These are phyloP conservation scores for Didymella exigua DNA, from an alignment of 2,329 filamentous ascomycete genomes.

Conservation along the genomic window DNA sequence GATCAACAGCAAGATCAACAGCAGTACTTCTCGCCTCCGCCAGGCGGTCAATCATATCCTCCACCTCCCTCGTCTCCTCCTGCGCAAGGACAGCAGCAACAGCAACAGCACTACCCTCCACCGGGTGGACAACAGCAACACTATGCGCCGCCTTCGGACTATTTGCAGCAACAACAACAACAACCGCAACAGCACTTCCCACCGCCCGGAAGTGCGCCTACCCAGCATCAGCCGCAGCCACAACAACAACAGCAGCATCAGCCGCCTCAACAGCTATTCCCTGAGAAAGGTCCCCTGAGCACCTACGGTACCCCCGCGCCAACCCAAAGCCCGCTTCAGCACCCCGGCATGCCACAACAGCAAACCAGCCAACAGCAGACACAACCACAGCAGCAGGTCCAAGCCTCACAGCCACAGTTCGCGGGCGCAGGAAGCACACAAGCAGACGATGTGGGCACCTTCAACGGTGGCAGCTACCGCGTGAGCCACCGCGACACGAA, in stretches of 20 bases:
- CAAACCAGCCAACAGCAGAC: slow-evolving; percentile 33
- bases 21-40: slow-evolving; percentile 49
- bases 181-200: slow-evolving; percentile 36
- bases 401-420: slow-evolving; percentile 32
- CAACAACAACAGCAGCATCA: slow-evolving; percentile 34
- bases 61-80: slow-evolving; percentile 44
- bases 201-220: slow-evolving; percentile 38
- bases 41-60: slow-evolving; percentile 41
- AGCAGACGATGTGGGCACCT: slow-evolving; percentile 88
- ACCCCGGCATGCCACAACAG: slow-evolving; percentile 43
- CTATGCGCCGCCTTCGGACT: slow-evolving; percentile 40
- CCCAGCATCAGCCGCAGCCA: slow-evolving; percentile 34
- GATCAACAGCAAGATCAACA: slow-evolving; percentile 39
- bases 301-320: slow-evolving; percentile 43
- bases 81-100: slow-evolving; percentile 32
- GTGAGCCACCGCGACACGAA: slow-evolving; percentile 93
- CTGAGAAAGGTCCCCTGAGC: slow-evolving; percentile 24
- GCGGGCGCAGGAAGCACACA: slow-evolving; percentile 55
- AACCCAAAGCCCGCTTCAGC: slow-evolving; percentile 34
- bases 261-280: slow-evolving; percentile 14
- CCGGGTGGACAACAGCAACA: slow-evolving; percentile 32
- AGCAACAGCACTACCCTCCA: slow-evolving; percentile 35
- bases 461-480: slow-evolving; percentile 93
- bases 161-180: slow-evolving; percentile 27
- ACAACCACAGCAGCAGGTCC: slow-evolving; percentile 41